These are phyloP conservation scores for Telopea speciosissima DNA, from an alignment of 177 flowering plant genomes.

Conservation along the genomic window DNA sequence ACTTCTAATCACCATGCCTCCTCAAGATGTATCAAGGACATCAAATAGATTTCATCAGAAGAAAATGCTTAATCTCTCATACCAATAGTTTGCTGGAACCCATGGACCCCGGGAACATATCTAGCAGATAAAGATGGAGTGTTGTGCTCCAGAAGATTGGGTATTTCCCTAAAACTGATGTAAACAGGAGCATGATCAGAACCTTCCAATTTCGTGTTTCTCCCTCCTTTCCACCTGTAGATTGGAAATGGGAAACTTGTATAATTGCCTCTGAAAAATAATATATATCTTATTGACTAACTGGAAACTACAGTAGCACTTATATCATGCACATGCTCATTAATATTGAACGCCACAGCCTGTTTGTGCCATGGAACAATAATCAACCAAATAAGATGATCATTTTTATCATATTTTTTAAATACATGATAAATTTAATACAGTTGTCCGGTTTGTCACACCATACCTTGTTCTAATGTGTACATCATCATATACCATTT, in stretches of 20 bases:
- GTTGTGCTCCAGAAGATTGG: conserved; percentile 49
- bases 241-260: conserved; percentile 2
- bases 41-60: neutral
- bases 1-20: too few species aligned
- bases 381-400: neutral
- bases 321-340: too few species aligned
- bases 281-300: neutral
- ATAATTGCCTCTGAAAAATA: neutral
- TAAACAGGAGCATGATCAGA: conserved; percentile 96
- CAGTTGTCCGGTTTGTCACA: too few species aligned
- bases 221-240: conserved; percentile 78
- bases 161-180: conserved; percentile 47
- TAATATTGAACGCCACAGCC: neutral
- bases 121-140: conserved; percentile 83
- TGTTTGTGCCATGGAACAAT: neutral
- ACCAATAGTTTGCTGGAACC: conserved; percentile 93
- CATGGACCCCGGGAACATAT: conserved; percentile 74
- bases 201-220: conserved; percentile 66
- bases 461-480: too few species aligned
- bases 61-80: conserved; percentile 4
- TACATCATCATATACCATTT: too few species aligned
- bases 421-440: too few species aligned
- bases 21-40: neutral
- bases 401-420: too few species aligned
- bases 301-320: too few species aligned